Evolutionary conservation across 129 eudicot species (phyloP).

Genomic region (Ambrosia trifida): DNA sequence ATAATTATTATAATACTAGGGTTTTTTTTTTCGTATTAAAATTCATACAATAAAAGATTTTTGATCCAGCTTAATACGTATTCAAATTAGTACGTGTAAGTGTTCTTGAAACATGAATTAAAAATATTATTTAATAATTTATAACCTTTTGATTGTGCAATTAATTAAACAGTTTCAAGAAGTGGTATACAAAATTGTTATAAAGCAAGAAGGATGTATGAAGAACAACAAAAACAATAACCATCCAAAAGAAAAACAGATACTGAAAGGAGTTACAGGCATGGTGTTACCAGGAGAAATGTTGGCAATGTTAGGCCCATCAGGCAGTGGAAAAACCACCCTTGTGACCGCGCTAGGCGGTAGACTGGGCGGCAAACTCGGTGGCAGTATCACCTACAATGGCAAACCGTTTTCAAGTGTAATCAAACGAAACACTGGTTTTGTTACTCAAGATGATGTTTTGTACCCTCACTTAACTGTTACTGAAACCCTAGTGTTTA

Average conservation of each 20-base stretch:
- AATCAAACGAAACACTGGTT: slow-evolving; percentile 70
- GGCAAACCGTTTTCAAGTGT: slow-evolving; percentile 50
- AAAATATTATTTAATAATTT: background rate
- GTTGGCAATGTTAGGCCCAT: slow-evolving; percentile 85
- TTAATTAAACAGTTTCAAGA: slow-evolving; percentile 59
- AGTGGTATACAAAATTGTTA: slow-evolving; percentile 54
- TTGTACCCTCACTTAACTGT: slow-evolving; percentile 77
- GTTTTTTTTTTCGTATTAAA: too few relatives aligned
- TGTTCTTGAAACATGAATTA: background rate
- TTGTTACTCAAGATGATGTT: slow-evolving; percentile 84
- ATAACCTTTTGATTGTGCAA: background rate
- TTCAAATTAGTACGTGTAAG: background rate
- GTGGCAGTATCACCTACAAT: slow-evolving; percentile 59
- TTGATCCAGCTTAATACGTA: too few relatives aligned
- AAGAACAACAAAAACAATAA: slow-evolving; percentile 8
- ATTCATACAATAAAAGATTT: too few relatives aligned
- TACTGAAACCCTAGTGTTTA: slow-evolving; percentile 72
- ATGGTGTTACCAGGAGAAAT: slow-evolving; percentile 68
- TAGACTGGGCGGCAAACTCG: slow-evolving; percentile 52
- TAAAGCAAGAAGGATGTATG: slow-evolving; percentile 31
- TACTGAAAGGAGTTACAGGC: slow-evolving; percentile 63
- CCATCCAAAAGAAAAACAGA: slow-evolving; percentile 37
- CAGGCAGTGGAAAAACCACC: slow-evolving; percentile 88
- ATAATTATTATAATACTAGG: too few relatives aligned
- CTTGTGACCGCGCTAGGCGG: slow-evolving; percentile 70